Evolutionary conservation across 805 yeast genomes (phyloP), one percentile per base, ranked within the genome.

Genomic region (Sugiyamaella chiloensis): DNA sequence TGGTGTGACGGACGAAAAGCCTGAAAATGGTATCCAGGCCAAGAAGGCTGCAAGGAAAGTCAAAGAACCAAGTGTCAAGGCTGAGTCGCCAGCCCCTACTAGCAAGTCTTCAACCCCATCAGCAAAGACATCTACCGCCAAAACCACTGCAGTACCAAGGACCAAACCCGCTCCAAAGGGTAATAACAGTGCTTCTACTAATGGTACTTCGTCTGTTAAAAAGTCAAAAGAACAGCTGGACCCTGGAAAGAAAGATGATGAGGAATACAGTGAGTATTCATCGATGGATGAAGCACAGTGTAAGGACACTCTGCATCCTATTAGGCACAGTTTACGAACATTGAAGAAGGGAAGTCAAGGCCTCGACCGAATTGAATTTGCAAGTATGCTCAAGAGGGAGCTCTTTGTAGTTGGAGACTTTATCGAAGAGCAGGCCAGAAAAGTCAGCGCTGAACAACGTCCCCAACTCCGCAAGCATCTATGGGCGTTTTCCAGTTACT

Each of bases 401-500:
- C 70, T 87, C 52, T 63, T 81, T n/a, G 71, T 72, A 6, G 83
- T 88, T 40, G 96, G 96, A 24, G 81, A 83, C 53, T 82, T 78
- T 59, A 87, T 87, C 46, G 77, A 71, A 29, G 59, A 65, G 44
- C 66, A 66, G 32, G 71, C 70, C 19, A 48, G 50, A 12, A 57
- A 62, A 14, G 39, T 42, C 4, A 9, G 32, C 7, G 50, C 45
- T 17, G 58, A 61, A 0, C 52, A 52, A 17, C 29, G 27, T 7
- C 57, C 54, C 12, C 46, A 52, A 34, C 71, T 66, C 5, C 70
- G 72, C 48, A 82, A 77, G 61, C 93, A 87, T 58, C 66, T 88
- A 50, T 88, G 96, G 96, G 78, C 85, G 24, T 87, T 83, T 63
- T 87, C 93, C 3, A 75, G 89, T 17, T 75, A 78, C 46, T 88